phyloP scores from a whole-genome alignment of 176 grass and related monocot species.

The Pharus latifolius region DNA sequence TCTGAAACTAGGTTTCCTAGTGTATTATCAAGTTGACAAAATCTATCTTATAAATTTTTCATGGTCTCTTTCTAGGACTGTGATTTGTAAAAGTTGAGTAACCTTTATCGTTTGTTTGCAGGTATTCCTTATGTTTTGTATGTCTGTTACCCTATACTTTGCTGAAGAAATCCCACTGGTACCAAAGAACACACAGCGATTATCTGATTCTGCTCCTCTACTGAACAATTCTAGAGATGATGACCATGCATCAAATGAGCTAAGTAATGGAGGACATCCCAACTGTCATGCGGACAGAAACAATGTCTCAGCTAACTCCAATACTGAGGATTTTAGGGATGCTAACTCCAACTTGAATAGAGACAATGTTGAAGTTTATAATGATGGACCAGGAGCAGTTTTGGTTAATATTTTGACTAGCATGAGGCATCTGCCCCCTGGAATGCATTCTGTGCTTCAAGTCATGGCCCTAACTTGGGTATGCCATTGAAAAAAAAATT shows the following conservation, averaged over 20 bases:
- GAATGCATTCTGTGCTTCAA: conserved; percentile 89
- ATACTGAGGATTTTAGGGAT: conserved; percentile 24
- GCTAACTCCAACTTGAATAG: conserved; percentile 23
- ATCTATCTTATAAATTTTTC: not conserved
- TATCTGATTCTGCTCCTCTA: conserved; percentile 89
- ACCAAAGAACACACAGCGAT: conserved; percentile 20
- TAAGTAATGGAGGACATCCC: conserved; percentile 26
- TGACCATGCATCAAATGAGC: conserved; percentile 26
- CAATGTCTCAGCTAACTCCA: conserved; percentile 17
- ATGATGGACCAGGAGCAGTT: conserved; percentile 88
- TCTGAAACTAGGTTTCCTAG: not conserved
- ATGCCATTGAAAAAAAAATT: conserved; percentile 5
- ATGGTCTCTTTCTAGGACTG: not conserved
- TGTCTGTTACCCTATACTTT: conserved; percentile 92
- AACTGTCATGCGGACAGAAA: conserved; percentile 29
- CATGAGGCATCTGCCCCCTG: conserved; percentile 86
- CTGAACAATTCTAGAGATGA: conserved; percentile 55
- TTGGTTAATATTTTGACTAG: conserved; percentile 95
- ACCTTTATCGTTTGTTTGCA: conserved; percentile 28
- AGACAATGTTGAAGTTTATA: conserved; percentile 37
- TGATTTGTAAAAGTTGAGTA: conserved; percentile 3
- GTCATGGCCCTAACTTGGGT: conserved; percentile 99
- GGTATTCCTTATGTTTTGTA: conserved; percentile 87
- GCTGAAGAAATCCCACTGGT: conserved; percentile 81
- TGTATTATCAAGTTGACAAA: not conserved